A percentile compares a stretch with the other conserved stretches of the same genome.
phyloP scores from a whole-genome alignment of 2,329 filamentous ascomycete species.

The Hymenoscyphus occultus region DNA sequence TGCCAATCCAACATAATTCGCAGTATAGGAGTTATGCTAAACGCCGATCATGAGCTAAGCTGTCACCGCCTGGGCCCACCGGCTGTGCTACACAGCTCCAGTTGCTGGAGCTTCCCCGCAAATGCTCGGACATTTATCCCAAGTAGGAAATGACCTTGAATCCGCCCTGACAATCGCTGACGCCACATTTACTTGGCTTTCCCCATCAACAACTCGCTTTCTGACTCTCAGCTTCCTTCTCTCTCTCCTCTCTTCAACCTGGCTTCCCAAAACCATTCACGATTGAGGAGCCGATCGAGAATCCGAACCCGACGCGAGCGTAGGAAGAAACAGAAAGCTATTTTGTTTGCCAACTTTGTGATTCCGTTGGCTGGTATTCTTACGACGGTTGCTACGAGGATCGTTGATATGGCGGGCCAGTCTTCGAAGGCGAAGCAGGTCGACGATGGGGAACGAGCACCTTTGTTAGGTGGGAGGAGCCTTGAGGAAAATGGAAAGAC shows the following conservation, averaged over 20 bases:
- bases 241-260: conserved; percentile 11
- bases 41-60: too few species aligned
- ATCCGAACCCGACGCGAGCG: conserved; percentile 3
- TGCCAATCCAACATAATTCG: too few species aligned
- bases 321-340: conserved; percentile 1
- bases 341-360: conserved; percentile 23
- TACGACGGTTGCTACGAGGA: conserved; percentile 21
- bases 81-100: background rate
- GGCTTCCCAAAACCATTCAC: conserved; percentile 13
- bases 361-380: conserved; percentile 25
- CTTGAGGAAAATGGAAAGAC: background rate
- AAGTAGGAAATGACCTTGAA: background rate
- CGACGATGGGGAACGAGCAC: conserved; percentile 23
- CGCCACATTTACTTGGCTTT: background rate
- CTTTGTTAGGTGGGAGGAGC: conserved; percentile 24
- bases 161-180: background rate
- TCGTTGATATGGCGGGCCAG: conserved; percentile 29
- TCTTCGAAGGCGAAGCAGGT: conserved; percentile 10
- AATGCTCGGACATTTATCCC: background rate
- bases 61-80: too few species aligned
- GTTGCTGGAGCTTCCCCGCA: background rate
- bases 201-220: background rate
- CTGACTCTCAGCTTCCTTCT: background rate
- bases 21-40: too few species aligned
- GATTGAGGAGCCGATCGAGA: conserved; percentile 14